Conservation (phyloP, 1,284 basidiomycete species). For the Moniliella sp. region DNA sequence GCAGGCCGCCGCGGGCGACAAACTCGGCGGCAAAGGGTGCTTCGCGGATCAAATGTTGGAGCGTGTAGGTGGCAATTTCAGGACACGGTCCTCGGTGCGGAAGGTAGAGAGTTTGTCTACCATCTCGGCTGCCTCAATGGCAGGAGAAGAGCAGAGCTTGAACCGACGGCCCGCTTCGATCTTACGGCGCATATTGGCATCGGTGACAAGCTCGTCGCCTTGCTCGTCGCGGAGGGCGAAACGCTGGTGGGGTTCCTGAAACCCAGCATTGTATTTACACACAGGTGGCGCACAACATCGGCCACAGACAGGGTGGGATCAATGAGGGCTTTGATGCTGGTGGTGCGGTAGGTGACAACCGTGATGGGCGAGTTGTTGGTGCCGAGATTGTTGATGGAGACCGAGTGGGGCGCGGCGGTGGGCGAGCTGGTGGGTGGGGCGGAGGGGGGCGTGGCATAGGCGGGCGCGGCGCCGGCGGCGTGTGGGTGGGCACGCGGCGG, state of each 20-base stretch:
- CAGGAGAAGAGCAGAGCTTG: conserved; percentile 53
- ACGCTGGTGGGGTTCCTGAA: conserved; percentile 56
- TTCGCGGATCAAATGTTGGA: conserved; percentile 73
- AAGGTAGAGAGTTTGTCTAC: conserved; percentile 46
- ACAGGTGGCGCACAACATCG: conserved; percentile 31
- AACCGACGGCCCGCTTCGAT: conserved; percentile 21
- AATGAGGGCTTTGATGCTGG: conserved; percentile 21
- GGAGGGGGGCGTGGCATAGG: too few relatives aligned
- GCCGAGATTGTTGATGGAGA: background rate
- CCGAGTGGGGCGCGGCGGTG: too few relatives aligned
- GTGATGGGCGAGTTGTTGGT: conserved; percentile 7
- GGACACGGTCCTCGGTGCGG: conserved; percentile 41
- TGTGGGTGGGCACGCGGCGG: too few relatives aligned
- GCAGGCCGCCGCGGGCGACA: conserved; percentile 48
- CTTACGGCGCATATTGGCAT: conserved; percentile 35
- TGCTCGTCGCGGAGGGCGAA: conserved; percentile 64
- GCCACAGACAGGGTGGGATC: conserved; percentile 15
- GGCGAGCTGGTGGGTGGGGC: too few relatives aligned
- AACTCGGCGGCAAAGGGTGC: conserved; percentile 70
- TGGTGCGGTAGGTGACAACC: conserved; percentile 17
- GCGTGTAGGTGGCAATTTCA: conserved; percentile 53
- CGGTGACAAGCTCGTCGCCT: conserved; percentile 67
- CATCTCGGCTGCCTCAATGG: conserved; percentile 58
- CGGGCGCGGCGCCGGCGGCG: too few relatives aligned
- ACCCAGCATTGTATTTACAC: conserved; percentile 41